Evolutionary conservation across 805 yeast species (phyloP), one percentile per base, ranked within the genome.

Genomic region (Saccharomycopsis sp.): DNA sequence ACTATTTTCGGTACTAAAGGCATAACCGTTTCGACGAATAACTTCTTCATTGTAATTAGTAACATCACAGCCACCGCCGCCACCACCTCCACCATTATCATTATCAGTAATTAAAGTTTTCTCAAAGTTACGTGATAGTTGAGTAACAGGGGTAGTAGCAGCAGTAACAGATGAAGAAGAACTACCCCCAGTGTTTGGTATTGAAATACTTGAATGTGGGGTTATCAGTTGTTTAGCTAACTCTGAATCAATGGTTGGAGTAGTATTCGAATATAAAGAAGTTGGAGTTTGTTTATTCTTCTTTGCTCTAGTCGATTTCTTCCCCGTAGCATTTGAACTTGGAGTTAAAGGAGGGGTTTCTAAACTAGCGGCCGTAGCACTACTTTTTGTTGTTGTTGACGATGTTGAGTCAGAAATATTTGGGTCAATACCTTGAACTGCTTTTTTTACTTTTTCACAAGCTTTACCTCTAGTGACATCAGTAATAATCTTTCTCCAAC

Each of bases 401-500:
- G 31, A 9, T 27, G 31, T 11, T 27, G 31, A 13, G 35, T 31
- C 19, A 20, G 7, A 17, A 7, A 14, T 7, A 5, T 14, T 31
- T 7, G 19, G 19, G 9, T 38, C 41, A 20, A 40, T 24, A 16
- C 17, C 19, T 40, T 79, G 78, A 17, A 83, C 83, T 41, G 83
- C 86, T 44, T 63, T 61, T 54, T 70, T 71, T 37, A 84, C 74
- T 21, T 65, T 67, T 4, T 70, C 68, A 34, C 68, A 60, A 0
- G 89, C 87, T 52, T 74, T 72, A 26, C 81, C 81, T 58, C 85
- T 63, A 3, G 79, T 85, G 32, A 83, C 86, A 52, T 77, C 79
- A 1, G 89, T 82, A 47, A 83, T 81, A 27, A 86, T 74, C 56
- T 85, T 87, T 54, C 96, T 73, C 96, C 96, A 89, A 51, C 96